Evolutionary conservation across 805 yeast genomes (phyloP).

Genomic region (Priceomyces castillae): DNA sequence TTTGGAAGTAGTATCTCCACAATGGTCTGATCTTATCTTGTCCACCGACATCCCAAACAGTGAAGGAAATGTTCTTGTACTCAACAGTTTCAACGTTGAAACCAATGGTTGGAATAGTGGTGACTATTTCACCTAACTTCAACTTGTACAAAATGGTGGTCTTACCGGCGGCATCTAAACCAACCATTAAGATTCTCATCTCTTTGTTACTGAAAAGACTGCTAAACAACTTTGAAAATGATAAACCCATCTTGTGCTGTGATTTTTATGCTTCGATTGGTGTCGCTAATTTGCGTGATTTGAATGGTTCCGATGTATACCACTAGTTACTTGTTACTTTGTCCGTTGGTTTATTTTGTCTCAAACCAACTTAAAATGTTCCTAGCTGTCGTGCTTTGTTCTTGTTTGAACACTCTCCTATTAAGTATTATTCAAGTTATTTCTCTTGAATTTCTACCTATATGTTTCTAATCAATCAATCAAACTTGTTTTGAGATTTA

Average conservation of each 20-base stretch:
- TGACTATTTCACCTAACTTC: slow-evolving; percentile 93
- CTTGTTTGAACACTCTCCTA: background rate
- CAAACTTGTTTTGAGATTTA: background rate
- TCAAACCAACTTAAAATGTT: background rate
- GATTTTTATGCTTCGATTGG: slow-evolving; percentile 4
- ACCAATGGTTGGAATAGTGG: slow-evolving; percentile 95
- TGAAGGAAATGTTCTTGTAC: slow-evolving; percentile 93
- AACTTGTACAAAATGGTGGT: slow-evolving; percentile 93
- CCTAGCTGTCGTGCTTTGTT: background rate
- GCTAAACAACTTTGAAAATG: slow-evolving; percentile 88
- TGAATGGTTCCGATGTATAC: background rate
- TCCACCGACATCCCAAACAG: slow-evolving; percentile 99
- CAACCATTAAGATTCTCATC: slow-evolving; percentile 98
- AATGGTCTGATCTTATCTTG: slow-evolving; percentile 98
- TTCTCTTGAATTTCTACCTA: background rate
- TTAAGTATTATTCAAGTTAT: background rate
- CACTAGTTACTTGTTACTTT: background rate
- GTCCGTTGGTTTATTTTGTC: background rate
- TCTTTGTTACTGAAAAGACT: slow-evolving; percentile 97
- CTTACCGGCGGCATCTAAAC: slow-evolving; percentile 98
- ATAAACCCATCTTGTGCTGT: slow-evolving; percentile 71
- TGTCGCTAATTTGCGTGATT: background rate
- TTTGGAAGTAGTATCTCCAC: slow-evolving; percentile 99
- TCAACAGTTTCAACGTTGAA: slow-evolving; percentile 97
- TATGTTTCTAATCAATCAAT: slow-evolving; percentile 1